Evolutionary conservation across 768 basidiomycete species (phyloP).

Genomic region (Panaeolus papilionaceus): DNA sequence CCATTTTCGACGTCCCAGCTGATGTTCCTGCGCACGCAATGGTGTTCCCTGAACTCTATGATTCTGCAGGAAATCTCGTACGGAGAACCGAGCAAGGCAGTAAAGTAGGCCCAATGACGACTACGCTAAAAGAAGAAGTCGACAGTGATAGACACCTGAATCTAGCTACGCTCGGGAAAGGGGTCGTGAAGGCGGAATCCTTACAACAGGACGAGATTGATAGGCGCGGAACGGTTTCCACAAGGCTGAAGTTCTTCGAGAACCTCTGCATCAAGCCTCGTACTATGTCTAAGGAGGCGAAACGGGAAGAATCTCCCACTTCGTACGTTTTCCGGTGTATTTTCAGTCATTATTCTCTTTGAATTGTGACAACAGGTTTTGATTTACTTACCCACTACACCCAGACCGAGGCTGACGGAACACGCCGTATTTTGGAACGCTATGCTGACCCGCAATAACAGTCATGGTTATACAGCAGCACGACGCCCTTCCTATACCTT

Average conservation of each 20-base stretch:
- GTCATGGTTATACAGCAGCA: background rate
- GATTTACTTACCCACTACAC: background rate
- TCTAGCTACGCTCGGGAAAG: background rate
- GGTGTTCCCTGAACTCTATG: background rate
- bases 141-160: background rate
- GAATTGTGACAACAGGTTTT: background rate
- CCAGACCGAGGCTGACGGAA: background rate
- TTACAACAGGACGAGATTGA: background rate
- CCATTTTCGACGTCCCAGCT: background rate
- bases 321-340: background rate
- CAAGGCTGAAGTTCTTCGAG: background rate
- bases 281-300: background rate
- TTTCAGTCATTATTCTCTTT: background rate
- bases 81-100: background rate
- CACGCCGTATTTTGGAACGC: conserved; percentile 1
- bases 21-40: background rate
- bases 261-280: background rate
- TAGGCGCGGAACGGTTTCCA: background rate
- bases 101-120: background rate
- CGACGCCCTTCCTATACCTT: background rate
- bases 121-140: background rate
- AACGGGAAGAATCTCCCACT: background rate
- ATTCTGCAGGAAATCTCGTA: background rate
- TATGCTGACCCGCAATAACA: background rate
- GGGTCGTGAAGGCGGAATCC: background rate